These are phyloP conservation scores for Ophiostoma himal-ulmi DNA, from an alignment of 2,329 filamentous ascomycete genomes.

Conservation along the genomic window DNA sequence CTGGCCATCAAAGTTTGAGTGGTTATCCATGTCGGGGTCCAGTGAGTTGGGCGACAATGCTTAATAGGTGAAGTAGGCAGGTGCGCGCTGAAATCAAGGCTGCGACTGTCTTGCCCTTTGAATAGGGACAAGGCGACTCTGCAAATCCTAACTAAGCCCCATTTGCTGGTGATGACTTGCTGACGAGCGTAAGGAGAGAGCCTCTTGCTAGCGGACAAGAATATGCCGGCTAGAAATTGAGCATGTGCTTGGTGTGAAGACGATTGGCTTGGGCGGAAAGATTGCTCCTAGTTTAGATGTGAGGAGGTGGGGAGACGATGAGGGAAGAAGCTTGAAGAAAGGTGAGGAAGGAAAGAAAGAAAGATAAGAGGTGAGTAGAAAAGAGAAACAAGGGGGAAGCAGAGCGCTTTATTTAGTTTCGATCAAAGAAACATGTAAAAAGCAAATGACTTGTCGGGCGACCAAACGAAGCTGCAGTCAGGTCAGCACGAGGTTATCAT, in stretches of 20 bases:
- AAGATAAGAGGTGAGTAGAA: not conserved
- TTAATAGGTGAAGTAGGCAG: not conserved
- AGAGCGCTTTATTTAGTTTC: not conserved
- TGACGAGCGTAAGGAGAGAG: not conserved
- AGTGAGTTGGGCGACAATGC: not conserved
- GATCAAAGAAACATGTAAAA: not conserved
- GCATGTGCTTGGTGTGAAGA: not conserved
- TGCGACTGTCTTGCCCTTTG: not conserved
- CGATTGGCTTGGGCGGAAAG: not conserved
- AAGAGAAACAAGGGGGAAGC: not conserved
- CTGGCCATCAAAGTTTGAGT: not conserved
- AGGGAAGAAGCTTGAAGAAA: not conserved
- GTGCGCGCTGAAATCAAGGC: not conserved
- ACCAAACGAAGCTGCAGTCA: not conserved
- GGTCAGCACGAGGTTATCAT: not conserved
- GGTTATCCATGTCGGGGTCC: not conserved
- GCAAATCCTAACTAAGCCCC: not conserved
- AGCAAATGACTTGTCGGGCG: not conserved
- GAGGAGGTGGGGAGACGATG: not conserved
- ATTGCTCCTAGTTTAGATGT: not conserved
- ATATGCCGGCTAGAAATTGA: not conserved
- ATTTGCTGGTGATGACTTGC: not conserved
- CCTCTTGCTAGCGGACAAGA: not conserved
- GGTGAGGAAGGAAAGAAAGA: not conserved
- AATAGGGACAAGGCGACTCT: not conserved